Base-by-base conservation (phyloP, 83 land plant genomes). In the Larix sibirica region DNA sequence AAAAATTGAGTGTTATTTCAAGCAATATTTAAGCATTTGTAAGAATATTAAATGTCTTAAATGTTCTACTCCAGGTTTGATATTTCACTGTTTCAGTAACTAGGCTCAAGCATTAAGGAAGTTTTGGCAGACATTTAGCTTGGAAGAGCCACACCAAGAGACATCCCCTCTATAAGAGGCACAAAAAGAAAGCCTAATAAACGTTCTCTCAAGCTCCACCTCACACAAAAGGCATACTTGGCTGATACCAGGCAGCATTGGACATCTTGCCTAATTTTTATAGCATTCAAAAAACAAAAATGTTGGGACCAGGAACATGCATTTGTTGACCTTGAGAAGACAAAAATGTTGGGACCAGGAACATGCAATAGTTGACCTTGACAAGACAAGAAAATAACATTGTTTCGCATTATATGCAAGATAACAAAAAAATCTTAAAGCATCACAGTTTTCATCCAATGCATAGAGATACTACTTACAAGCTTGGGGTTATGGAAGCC, bases 401-500 rank as follows among this genome's bases (percentile, higher is more conserved):
- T n/a, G 9, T 18, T 24, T 26, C 74, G 0, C 36, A 70, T 6
- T 33, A 20, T 17, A 17, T 69, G 73, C 44, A 69, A 69, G 73
- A 36, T 38, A 36, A 36, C 74, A 38, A 70, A 42, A 23, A 20
- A 54, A 78, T 44, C 31, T 50, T 50, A 24, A 78, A 54, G n/a
- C 50, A 24, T 24, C 44, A 54, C 6, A 50, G 79, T 77, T 50
- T 50, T 58, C 62, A 77, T 42, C 17, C 20, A 60, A 64, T 3
- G 42, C 13, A 50, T 42, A 42, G 44, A 42, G 56, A 50, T 21
- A 33, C 24, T 24, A 40, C 91, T 88, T 67, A 96, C 99, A 92
- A 94, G 93, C 85, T 96, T 97, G 50, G 96, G 69, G 83, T 92
- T 97, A 90, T 98, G 90, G 83, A 98, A 98, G 69, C 99, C 99